Base-by-base conservation (phyloP, 306 rosid genomes). In the Mucuna pruriens region DNA sequence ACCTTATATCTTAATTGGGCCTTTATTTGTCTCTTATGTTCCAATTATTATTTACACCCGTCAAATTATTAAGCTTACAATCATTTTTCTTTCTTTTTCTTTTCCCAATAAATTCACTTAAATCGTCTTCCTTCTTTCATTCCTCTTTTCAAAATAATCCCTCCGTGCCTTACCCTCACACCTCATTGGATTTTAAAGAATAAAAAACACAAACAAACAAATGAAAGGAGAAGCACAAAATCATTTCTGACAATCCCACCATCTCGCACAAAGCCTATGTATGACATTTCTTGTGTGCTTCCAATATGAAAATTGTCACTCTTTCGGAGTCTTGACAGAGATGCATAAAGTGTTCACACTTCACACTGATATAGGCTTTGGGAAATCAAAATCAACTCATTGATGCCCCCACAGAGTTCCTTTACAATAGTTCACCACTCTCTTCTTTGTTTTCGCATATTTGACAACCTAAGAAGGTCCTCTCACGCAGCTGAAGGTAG, bases 171-270 rank as follows among this genome's bases (percentile, higher is more conserved):
- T n/a, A n/a, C n/a, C n/a, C 76, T 38, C 23, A 44, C 23, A 22
- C 44, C 68, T 58, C 57, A 81, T 40, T 49, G 17, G 15, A 68
- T 44, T 61, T 71, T 73, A 84, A 84, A 76, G 80, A 19, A 72
- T 61, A 10, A 78, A 70, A 23, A 12, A 88, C n/a, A 82, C 38
- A 64, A 80, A 84, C 29, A 48, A 74, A 72, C 75, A 85, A 87
- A 70, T 80, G 23, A 82, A 76, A 62, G 26, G 54, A 77, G 76
- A 84, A 78, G 6, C 80, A 67, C 45, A 46, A 67, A 77, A 83
- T 76, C 76, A 81, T 62, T 31, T 83, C 72, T 69, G 82, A 71
- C 82, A 85, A 74, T 89, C 89, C 88, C 86, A 87, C 74, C 63
- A 79, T 74, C 8, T 15, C 84, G 66, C 73, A 67, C 52, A 71